phyloP scores from a whole-genome alignment of 371 early-diverging fungal species.

The Mortierella sp. region DNA sequence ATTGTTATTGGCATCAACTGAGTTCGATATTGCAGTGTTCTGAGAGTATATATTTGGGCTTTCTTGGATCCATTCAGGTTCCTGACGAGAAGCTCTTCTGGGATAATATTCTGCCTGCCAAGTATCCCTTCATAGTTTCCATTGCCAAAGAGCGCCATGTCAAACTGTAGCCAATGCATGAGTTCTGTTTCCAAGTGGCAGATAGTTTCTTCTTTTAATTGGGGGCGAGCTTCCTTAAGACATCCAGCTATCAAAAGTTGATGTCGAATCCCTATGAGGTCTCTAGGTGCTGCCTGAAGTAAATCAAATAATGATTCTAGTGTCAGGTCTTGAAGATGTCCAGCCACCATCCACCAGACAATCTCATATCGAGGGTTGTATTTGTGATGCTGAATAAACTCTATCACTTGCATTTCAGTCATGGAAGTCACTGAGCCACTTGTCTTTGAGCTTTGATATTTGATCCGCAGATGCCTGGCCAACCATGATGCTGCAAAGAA shows the following conservation, averaged over 20 bases:
- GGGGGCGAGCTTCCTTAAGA: neutral
- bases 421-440: neutral
- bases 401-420: neutral
- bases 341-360: neutral
- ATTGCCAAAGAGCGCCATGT: neutral
- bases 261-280: neutral
- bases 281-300: neutral
- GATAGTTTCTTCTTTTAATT: neutral
- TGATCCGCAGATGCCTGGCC: no score
- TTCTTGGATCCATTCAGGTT: neutral
- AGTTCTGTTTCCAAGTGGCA: neutral
- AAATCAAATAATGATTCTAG: neutral
- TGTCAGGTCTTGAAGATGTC: neutral
- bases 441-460: neutral
- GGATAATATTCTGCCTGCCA: neutral
- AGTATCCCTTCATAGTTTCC: neutral
- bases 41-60: neutral
- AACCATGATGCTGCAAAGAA: no score
- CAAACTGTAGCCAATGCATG: neutral
- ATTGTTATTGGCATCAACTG: neutral
- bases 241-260: neutral
- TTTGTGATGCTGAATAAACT: neutral
- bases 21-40: neutral
- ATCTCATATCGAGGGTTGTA: conserved; percentile 1
- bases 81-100: neutral